Percentiles rank a stretch among this genome's conserved stretches.
Conservation (phyloP, 768 basidiomycete genomes). For the Pleurotus giganteus region DNA sequence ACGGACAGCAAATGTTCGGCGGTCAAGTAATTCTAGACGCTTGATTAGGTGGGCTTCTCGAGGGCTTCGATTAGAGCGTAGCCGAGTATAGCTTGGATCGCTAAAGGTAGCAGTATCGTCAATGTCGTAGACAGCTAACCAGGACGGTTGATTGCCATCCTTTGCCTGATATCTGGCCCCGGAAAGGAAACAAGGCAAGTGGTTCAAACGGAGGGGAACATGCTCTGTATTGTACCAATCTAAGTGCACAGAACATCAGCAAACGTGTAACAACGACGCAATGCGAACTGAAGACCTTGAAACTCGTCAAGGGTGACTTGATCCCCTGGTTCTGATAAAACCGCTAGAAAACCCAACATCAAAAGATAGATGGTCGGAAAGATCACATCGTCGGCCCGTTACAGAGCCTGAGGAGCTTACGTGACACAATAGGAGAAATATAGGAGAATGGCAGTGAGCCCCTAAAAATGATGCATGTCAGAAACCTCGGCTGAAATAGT, state of each 20-base stretch:
- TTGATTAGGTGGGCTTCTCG: conserved; percentile 40
- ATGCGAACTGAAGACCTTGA: conserved; percentile 30
- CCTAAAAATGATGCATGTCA: no score
- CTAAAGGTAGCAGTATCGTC: conserved; percentile 38
- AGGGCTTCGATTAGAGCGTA: conserved; percentile 41
- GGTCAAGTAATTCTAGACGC: conserved; percentile 41
- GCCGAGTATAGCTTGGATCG: conserved; percentile 40
- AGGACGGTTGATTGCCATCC: conserved; percentile 35
- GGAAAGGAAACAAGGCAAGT: conserved; percentile 43
- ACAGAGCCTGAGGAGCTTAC: no score
- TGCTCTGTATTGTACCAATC: conserved; percentile 61
- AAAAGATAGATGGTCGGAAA: not conserved
- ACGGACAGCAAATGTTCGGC: conserved; percentile 36
- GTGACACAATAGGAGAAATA: no score
- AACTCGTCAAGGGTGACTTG: conserved; percentile 44
- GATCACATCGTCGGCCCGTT: no score
- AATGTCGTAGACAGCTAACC: conserved; percentile 52
- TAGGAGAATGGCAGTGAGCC: no score
- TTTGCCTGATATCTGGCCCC: conserved; percentile 42
- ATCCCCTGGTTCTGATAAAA: conserved; percentile 43
- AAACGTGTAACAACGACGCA: not conserved
- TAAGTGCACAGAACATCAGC: conserved; percentile 12
- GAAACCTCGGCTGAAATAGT: no score
- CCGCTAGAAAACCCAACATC: conserved; percentile 42
- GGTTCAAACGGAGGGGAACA: conserved; percentile 47